These are phyloP conservation scores for Xylaria sp. DNA, from an alignment of 2,329 filamentous ascomycete genomes.

Conservation along the genomic window DNA sequence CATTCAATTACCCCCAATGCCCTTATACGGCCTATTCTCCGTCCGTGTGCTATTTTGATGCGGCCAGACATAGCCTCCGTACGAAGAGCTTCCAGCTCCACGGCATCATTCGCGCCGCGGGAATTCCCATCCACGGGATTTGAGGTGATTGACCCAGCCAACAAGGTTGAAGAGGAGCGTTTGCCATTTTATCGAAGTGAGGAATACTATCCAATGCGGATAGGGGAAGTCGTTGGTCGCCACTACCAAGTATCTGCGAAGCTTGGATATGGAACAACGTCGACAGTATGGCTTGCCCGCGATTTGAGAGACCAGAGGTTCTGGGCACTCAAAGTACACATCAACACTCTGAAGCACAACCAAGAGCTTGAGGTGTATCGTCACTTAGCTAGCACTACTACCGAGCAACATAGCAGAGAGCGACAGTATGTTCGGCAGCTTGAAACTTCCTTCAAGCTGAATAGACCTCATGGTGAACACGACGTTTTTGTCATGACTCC, in stretches of 20 bases:
- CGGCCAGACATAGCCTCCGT: conserved; percentile 10
- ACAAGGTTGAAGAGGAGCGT: conserved; percentile 22
- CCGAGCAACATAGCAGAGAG: not conserved
- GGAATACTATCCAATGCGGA: conserved; percentile 25
- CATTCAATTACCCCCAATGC: not conserved
- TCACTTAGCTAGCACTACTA: conserved; percentile 5
- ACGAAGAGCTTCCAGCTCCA: conserved; percentile 14
- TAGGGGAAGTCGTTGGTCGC: conserved; percentile 15
- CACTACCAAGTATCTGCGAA: conserved; percentile 26
- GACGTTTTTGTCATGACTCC: conserved; percentile 27
- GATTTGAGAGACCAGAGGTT: conserved; percentile 20
- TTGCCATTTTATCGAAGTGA: conserved; percentile 20
- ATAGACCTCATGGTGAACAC: conserved; percentile 21
- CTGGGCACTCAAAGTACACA: conserved; percentile 28
- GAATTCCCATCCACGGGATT: conserved; percentile 24
- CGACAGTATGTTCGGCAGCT: conserved; percentile 16
- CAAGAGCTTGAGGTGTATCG: conserved; percentile 25
- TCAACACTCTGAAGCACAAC: conserved; percentile 21
- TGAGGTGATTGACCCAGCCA: conserved; percentile 11
- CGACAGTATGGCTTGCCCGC: conserved; percentile 29
- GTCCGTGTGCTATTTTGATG: not conserved
- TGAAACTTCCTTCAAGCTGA: conserved; percentile 16
- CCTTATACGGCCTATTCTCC: not conserved
- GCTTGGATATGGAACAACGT: conserved; percentile 27
- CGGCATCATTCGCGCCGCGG: conserved; percentile 12